Evolutionary conservation across 23 red algal genomes (phyloP), one percentile per base, ranked within the genome.

Genomic region (Chondrus crispus): DNA sequence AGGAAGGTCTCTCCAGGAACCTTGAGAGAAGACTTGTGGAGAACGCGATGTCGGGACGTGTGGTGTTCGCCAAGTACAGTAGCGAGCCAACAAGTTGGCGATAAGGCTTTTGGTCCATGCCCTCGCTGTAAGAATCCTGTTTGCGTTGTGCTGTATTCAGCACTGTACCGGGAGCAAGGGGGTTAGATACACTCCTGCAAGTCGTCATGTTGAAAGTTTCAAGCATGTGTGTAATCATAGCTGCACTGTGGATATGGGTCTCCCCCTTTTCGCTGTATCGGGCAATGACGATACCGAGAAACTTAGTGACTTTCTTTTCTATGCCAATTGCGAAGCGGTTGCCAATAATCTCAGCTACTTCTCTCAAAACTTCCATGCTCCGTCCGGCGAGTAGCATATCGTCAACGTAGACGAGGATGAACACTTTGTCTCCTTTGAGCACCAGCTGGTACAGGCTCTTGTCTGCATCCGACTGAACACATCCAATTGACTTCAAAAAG

Each of bases 21-120:
- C 77, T 76, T 33, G 45, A 49, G 6, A 93, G 33, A 36, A 3
- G 48, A n/a, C 28, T 28, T 3, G 49, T 60, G 5, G 89, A 16
- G 74, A 81, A 93, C 5, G 72, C 20, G 66, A 93, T 93, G 53
- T 85, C 89, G 5, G 89, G 89, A n/a, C 89, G 50, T 3, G 2
- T 71, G 37, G 76, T 93, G 53, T 71, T 93, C 1, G 76, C 42
- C 30, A 93, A 44, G 62, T 93, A 74, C 9, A 93, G 43, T 19
- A 93, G 46, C 3, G 62, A 29, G 11, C 79, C 46, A 19, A 82
- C 58, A 5, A 79, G 54, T 76, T 89, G 36, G 26, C 49, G 52
- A 66, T 32, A 75, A 2, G 62, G 75, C 24, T 22, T 20, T 35
- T 49, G 14, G 9, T 22, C 26, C 14, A 49, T 26, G 45, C 24